Base-by-base conservation (phyloP, 371 early-diverging fungal genomes). In the Circinella minor region DNA sequence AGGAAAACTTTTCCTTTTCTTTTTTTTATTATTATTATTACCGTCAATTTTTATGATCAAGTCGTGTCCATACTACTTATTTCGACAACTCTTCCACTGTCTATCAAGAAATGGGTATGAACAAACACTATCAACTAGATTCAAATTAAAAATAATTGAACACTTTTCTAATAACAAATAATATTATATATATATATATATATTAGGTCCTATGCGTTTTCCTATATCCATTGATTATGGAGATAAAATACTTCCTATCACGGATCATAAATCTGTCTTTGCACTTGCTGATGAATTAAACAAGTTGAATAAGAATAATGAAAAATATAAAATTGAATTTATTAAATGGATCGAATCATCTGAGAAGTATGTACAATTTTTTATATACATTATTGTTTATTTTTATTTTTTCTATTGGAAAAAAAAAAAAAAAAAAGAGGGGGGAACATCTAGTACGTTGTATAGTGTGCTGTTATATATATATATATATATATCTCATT, bases 1-100 rank as follows among this genome's bases (percentile, higher is more conserved):
- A 43, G 2, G 43, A 43, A 43, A 43, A 51, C 3, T 17, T 17
- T n/a, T 51, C 8, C 27, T 57, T 34, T 57, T 57, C n/a, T n/a
- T 57, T 1, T 57, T 7, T 8, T 57, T 57, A 51, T 51, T 13
- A 51, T 13, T 13, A 51, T 61, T 27, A 27, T 27, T 27, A 27
- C 27, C 27, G 27, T 2, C 27, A 2, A 27, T 27, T 27, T 2
- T 27, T 27, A 27, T 27, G 27, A 27, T 27, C 27, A 27, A 77
- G 78, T 36, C 78, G 78, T 39, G 61, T 77, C 27, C 72, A 74
- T 43, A 76, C 79, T 20, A 37, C 65, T n/a, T 79, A 79, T 63
- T 76, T 76, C 71, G 68, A 70, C 17, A 63, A 72, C 43, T 59
- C 69, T n/a, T 72, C 71, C 38, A 74, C 77, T 37, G 46, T 66